Percentiles rank a stretch among this genome's conserved stretches.
Evolutionary conservation across 805 yeast genomes (phyloP).

Genomic region (Ogataea parapolymorpha): DNA sequence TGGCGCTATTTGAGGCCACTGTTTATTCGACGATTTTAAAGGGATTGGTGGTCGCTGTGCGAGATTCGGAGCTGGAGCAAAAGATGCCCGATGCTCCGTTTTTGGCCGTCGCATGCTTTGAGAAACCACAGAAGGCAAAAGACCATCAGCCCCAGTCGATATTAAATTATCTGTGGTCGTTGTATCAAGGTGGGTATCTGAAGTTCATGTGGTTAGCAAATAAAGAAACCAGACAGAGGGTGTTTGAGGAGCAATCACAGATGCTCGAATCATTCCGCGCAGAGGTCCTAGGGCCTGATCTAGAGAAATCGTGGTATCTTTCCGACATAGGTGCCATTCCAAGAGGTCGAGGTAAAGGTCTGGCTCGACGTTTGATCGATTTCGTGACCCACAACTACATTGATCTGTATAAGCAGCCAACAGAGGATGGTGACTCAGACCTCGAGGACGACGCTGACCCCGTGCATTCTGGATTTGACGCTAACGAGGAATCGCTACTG

Average conservation of each 20-base stretch:
- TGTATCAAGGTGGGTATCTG: constrained; percentile 34
- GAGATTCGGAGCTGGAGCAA: constrained; percentile 45
- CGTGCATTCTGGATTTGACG: constrained; percentile 15
- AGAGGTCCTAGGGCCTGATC: constrained; percentile 40
- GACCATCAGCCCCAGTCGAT: constrained; percentile 27
- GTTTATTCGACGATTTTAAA: constrained; percentile 48
- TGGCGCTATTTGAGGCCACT: constrained; percentile 50
- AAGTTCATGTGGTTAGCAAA: constrained; percentile 35
- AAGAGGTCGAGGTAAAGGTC: constrained; percentile 56
- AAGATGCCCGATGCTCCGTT: constrained; percentile 41
- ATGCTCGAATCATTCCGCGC: constrained; percentile 42
- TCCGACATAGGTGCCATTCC: constrained; percentile 58
- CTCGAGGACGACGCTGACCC: constrained; percentile 15
- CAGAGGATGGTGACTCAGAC: constrained; percentile 18
- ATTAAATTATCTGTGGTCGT: constrained; percentile 31
- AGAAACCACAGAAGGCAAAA: constrained; percentile 27
- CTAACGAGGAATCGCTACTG: constrained; percentile 27
- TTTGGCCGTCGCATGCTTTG: constrained; percentile 53
- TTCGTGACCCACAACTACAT: constrained; percentile 47
- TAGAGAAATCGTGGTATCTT: constrained; percentile 50
- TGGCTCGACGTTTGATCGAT: constrained; percentile 50
- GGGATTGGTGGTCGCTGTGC: constrained; percentile 48
- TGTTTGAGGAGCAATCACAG: constrained; percentile 48
- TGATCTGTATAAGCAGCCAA: constrained; percentile 26
- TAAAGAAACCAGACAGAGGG: constrained; percentile 45